A percentile compares a stretch with the other conserved stretches of the same genome.
Evolutionary conservation across 192 early-diverging fungal species (phyloP).

Genomic region (Oehlia diaphana): DNA sequence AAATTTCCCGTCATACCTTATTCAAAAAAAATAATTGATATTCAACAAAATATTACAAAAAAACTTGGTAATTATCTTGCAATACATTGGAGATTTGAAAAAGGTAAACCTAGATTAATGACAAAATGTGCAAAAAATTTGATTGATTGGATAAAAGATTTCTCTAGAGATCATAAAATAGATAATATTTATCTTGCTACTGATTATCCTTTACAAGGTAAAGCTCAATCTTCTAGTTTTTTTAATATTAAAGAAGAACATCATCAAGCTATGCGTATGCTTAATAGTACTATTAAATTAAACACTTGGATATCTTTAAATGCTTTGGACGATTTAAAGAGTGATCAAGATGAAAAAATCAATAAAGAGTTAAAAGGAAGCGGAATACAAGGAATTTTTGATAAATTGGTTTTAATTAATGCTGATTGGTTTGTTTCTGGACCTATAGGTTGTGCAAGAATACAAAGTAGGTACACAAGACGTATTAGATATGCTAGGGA

Average conservation of each 20-base stretch:
- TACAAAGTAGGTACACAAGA: not conserved
- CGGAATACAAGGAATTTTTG: slow-evolving; percentile 21
- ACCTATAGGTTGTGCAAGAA: not conserved
- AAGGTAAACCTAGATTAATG: not conserved
- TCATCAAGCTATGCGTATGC: no score
- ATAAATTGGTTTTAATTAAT: slow-evolving; percentile 34
- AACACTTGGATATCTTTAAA: not conserved
- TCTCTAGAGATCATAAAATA: slow-evolving; percentile 8
- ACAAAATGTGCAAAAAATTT: slow-evolving; percentile 2
- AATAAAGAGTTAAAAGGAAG: not conserved
- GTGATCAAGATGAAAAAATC: not conserved
- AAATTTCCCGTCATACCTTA: not conserved
- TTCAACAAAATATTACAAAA: not conserved
- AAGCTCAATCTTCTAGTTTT: no score
- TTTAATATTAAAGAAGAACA: no score
- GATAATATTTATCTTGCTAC: not conserved
- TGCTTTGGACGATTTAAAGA: not conserved
- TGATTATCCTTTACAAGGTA: not conserved
- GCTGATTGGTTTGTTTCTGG: slow-evolving; percentile 26
- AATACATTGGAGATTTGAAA: slow-evolving; percentile 18
- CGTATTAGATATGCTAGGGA: not conserved
- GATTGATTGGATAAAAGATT: not conserved
- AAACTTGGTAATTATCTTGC: slow-evolving; percentile 3
- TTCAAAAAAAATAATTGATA: not conserved
- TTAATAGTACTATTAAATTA: no score